Evolutionary conservation across 2,329 filamentous ascomycete species (phyloP), one percentile per base, ranked within the genome.

Genomic region (Ophiocordyceps robertsii): DNA sequence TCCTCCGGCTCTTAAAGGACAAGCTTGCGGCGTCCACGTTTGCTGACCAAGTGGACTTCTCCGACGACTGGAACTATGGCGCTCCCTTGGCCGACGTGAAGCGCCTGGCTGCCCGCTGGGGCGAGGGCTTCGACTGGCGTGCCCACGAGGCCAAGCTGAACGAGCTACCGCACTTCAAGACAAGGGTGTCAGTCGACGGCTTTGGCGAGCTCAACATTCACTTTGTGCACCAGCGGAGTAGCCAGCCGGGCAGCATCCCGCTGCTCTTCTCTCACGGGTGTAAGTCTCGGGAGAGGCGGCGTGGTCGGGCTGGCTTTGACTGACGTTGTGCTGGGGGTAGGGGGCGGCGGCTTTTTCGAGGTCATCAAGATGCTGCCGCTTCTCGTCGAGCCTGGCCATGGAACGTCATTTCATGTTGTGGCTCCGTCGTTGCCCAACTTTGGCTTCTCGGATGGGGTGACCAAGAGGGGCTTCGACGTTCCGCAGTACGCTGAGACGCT

Each of bases 301-400:
- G n/a, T 17, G 14, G 14, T 4, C 14, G 11, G 11, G 30, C 30
- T 27, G 21, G 13, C 3, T 27, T 16, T 13, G 17, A 4, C 16
- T 14, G 3, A 14, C 33, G 33, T n/a, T 9, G 8, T 3, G 6
- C 3, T 29, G 19, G 37, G 8, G 10, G 6, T 29, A 61, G 58
- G 77, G 75, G 82, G 82, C 0, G 82, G 82, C 1, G 80, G 73
- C 48, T 84, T 83, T 53, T 54, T 81, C 38, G 81, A 86, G 59
- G 77, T 77, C 2, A 60, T 63, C 17, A 84, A 82, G 52, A 61
- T 85, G 37, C 62, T 87, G 6, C 67, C 66, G 1, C 59, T 67
- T 0, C 57, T 74, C 12, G 58, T 59, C 0, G 54, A 60, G 3
- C 29, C 61, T 51, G 12, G 48, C n/a, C 27, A 59, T 49, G 41